These are phyloP conservation scores for Phoma sp. DNA, from an alignment of 2,329 filamentous ascomycete species.

Conservation along the genomic window DNA sequence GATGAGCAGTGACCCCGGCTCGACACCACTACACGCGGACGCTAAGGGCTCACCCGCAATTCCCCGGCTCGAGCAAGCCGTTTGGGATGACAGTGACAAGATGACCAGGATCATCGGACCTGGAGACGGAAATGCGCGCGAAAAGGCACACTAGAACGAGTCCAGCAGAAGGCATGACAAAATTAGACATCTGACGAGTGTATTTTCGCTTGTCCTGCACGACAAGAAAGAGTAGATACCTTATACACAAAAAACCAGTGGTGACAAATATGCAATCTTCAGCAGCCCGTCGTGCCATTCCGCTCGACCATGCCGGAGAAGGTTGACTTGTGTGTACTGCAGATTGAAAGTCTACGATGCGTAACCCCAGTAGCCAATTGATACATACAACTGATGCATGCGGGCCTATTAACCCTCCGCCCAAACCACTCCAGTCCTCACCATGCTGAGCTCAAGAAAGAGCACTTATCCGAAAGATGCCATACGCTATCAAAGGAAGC, in stretches of 20 bases:
- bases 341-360: constrained; percentile 44
- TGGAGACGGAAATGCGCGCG: constrained; percentile 2
- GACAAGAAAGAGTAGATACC: not conserved
- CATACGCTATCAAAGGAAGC: constrained; percentile 44
- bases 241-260: constrained; percentile 31
- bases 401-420: constrained; percentile 35
- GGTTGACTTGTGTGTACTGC: constrained; percentile 35
- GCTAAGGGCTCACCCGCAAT: constrained; percentile 13
- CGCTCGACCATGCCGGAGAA: constrained; percentile 22
- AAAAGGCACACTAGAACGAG: not conserved
- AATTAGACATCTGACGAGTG: not conserved
- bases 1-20: constrained; percentile 1
- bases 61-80: constrained; percentile 27
- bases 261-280: constrained; percentile 35
- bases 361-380: constrained; percentile 41
- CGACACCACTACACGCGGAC: not conserved
- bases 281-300: constrained; percentile 29
- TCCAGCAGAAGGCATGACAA: not conserved
- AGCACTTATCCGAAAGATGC: constrained; percentile 35
- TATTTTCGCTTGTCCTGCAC: constrained; percentile 1
- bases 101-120: constrained; percentile 8
- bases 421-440: constrained; percentile 33
- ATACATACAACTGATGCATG: constrained; percentile 47
- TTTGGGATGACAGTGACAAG: not conserved
- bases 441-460: constrained; percentile 28